Conservation (phyloP, 1,139 yeast species). For the Blastobotrys petasosporus region DNA sequence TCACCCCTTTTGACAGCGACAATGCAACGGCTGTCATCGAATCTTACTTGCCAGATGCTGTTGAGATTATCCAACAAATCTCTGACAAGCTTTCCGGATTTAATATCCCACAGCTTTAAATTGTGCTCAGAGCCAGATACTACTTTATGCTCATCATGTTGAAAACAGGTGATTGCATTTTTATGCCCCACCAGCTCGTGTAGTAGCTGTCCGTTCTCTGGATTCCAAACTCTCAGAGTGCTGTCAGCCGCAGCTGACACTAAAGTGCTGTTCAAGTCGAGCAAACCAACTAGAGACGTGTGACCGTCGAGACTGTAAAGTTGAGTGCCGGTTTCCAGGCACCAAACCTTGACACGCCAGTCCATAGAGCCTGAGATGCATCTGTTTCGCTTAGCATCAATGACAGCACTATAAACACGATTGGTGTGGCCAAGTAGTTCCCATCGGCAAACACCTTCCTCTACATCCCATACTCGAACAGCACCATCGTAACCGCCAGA, state of each 20-base stretch:
- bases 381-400: conserved; percentile 66
- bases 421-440: conserved; percentile 79
- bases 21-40: conserved; percentile 77
- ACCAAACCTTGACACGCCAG: conserved; percentile 85
- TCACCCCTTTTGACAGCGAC: conserved; percentile 84
- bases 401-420: conserved; percentile 78
- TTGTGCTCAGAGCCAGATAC: conserved; percentile 86
- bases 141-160: conserved; percentile 76
- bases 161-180: conserved; percentile 89
- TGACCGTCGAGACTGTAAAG: conserved; percentile 73
- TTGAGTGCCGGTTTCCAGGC: conserved; percentile 65
- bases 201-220: conserved; percentile 61
- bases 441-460: conserved; percentile 65
- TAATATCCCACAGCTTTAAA: conserved; percentile 77
- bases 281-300: conserved; percentile 79
- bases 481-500: conserved; percentile 91
- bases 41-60: conserved; percentile 91
- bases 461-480: conserved; percentile 87
- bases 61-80: conserved; percentile 70
- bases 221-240: conserved; percentile 88
- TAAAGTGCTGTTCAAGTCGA: conserved; percentile 71
- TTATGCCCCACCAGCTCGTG: conserved; percentile 78
- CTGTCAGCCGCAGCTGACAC: conserved; percentile 97
- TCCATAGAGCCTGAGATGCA: conserved; percentile 95
- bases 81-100: conserved; percentile 68